Evolutionary conservation across 495 filamentous ascomycete species (phyloP).

Genomic region (Mycothermus thermophilus): DNA sequence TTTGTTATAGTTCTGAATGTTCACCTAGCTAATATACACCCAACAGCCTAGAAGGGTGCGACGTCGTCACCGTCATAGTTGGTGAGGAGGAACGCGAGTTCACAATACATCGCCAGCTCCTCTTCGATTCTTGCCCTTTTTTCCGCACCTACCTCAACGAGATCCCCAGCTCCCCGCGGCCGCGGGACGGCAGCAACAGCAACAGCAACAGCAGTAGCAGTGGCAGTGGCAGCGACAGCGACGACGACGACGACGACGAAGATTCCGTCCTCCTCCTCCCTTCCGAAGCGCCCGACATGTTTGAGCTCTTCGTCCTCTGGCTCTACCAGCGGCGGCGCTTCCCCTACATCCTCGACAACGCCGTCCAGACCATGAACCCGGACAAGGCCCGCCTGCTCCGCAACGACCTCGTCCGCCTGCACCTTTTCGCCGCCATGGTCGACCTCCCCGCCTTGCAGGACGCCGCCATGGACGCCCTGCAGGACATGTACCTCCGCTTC

Average conservation of each 20-base stretch:
- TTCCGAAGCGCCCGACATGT: constrained; percentile 31
- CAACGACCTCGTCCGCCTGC: constrained; percentile 31
- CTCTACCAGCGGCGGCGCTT: constrained; percentile 26
- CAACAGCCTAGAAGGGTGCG: constrained; percentile 15
- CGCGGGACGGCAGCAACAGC: not conserved
- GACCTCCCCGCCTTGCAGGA: constrained; percentile 30
- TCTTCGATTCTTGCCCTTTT: constrained; percentile 25
- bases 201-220: constrained; percentile 1
- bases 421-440: constrained; percentile 33
- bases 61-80: constrained; percentile 28
- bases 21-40: constrained; percentile 1
- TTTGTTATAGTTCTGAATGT: too few relatives aligned
- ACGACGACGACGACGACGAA: constrained; percentile 8
- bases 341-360: constrained; percentile 23
- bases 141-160: constrained; percentile 28
- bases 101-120: constrained; percentile 24
- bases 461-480: constrained; percentile 33
- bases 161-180: constrained; percentile 9
- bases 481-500: constrained; percentile 35
- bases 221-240: too few relatives aligned
- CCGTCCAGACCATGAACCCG: constrained; percentile 16
- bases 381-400: constrained; percentile 11
- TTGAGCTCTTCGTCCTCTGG: constrained; percentile 34
- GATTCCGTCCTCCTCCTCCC: constrained; percentile 26
- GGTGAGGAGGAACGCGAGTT: constrained; percentile 30